These are phyloP conservation scores for Puccinia triticina DNA, from an alignment of 1,284 basidiomycete species.

Conservation along the genomic window DNA sequence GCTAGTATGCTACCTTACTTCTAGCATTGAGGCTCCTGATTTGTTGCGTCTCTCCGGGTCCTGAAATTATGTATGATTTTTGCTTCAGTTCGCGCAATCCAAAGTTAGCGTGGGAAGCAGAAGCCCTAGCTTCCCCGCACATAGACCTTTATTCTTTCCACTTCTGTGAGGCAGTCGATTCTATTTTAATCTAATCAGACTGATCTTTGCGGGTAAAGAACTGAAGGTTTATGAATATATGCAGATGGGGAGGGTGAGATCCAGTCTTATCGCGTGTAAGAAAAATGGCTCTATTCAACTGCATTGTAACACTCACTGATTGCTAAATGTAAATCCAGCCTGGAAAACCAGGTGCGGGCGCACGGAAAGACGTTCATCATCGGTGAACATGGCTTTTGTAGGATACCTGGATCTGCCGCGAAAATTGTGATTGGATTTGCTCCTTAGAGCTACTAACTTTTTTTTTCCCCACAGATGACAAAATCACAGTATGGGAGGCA, in stretches of 20 bases:
- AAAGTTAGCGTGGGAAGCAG: conserved; percentile 26
- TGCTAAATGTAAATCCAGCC: background rate
- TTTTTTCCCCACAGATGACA: conserved; percentile 27
- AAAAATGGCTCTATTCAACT: background rate
- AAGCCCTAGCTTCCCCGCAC: conserved; percentile 20
- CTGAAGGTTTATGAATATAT: background rate
- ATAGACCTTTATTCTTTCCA: conserved; percentile 43
- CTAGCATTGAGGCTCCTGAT: background rate
- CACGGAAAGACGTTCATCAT: conserved; percentile 39
- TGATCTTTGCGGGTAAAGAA: too few species aligned
- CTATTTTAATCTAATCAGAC: background rate
- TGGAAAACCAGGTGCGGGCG: background rate
- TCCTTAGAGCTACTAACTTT: background rate
- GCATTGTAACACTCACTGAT: background rate
- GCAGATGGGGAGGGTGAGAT: conserved; percentile 44
- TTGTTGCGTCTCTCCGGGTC: too few species aligned
- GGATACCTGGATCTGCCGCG: background rate
- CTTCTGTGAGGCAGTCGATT: conserved; percentile 19
- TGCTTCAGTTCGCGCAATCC: conserved; percentile 25
- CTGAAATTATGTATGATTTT: background rate
- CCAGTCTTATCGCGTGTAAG: background rate
- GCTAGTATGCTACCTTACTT: conserved; percentile 27
- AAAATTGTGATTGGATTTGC: background rate
- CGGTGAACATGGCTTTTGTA: conserved; percentile 51
- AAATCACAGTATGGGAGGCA: background rate